Conservation (phyloP, 2,329 filamentous ascomycete genomes). For the Ceratocystis eucalypticola region DNA sequence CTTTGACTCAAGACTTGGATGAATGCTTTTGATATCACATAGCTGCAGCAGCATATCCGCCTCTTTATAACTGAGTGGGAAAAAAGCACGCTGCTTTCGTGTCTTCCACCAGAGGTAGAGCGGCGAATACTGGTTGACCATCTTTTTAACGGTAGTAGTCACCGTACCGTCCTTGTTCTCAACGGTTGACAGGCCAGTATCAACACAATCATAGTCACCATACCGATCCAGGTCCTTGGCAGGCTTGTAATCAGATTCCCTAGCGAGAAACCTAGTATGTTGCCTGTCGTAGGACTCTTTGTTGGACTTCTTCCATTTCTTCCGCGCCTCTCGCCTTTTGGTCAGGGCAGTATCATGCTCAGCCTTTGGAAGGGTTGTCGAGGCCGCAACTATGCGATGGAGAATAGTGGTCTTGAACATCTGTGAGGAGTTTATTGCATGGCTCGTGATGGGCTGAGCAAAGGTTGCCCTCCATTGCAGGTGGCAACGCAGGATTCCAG, state of each 20-base stretch:
- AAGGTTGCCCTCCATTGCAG: conserved; percentile 16
- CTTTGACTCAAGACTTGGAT: not conserved
- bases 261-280: not conserved
- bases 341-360: not conserved
- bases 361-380: not conserved
- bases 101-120: conserved; percentile 16
- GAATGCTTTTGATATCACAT: not conserved
- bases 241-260: not conserved
- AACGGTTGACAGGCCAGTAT: not conserved
- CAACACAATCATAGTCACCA: not conserved
- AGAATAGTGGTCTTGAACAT: not conserved
- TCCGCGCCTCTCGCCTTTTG: not conserved
- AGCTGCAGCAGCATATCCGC: conserved; percentile 6
- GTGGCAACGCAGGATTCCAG: conserved; percentile 9
- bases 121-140: conserved; percentile 1
- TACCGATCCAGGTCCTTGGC: not conserved
- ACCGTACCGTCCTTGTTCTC: not conserved
- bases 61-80: conserved; percentile 8
- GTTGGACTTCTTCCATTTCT: conserved; percentile 1
- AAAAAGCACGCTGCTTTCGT: conserved; percentile 8
- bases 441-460: not conserved
- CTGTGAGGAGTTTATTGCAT: not conserved
- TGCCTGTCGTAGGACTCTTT: not conserved
- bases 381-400: not conserved
- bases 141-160: conserved; percentile 1